Evolutionary conservation across 805 yeast genomes (phyloP), one percentile per base, ranked within the genome.

Genomic region (Saturnispora saitoi): DNA sequence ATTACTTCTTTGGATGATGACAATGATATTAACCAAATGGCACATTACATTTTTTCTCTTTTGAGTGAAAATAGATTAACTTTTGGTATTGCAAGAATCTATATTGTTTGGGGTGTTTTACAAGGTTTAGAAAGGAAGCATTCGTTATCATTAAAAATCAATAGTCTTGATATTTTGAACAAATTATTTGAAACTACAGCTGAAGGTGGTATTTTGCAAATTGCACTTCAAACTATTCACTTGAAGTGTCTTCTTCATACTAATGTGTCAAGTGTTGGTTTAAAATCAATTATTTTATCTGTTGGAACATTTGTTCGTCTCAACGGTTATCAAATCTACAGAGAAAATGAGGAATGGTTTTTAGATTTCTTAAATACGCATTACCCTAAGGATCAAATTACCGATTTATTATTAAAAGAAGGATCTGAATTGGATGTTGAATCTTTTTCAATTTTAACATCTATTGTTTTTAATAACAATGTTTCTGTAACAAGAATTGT

Each of bases 31-130:
- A 29, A 56, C 0, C 30, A 26, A 4, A 47, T 60, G 43, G 49
- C 50, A 9, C 55, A 56, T 4, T 68, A 70, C 3, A 30, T 75
- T 0, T 61, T 86, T 29, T 63, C 63, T 10, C 72, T 77, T 2
- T 61, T 87, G 38, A 70, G 66, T 24, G 71, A 71, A 8, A 59
- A 71, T 19, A 71, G 73, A 40, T 71, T 75, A 8, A 65, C 80
- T 0, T 87, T 78, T 65, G 95, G 81, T 53, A 87, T 89, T 3
- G 78, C 88, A 0, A 76, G 85, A 61, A 71, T 83, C 2, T 84
- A 78, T 52, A 59, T 83, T 3, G 56, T 78, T 1, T 60, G 68
- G 28, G 95, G 93, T 4, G 53, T 86, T 11, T 57, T 75, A 9
- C 55, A 66, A n/a, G 89, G 86, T 1, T 63, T 83, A 22, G 48